phyloP scores from a whole-genome alignment of 2,329 filamentous ascomycete genomes.

The Exophiala dermatitidis region DNA sequence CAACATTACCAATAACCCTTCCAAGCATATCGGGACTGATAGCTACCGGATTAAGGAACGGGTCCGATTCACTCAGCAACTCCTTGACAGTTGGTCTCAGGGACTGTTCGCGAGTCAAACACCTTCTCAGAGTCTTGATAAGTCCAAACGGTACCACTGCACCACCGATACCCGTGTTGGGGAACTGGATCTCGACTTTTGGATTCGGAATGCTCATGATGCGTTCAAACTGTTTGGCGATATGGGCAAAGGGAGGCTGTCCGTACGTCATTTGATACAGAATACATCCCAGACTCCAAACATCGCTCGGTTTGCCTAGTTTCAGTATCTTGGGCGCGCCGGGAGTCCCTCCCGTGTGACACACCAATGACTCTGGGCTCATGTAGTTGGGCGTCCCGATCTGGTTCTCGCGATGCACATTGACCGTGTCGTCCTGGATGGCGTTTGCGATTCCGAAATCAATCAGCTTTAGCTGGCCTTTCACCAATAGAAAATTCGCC shows the following conservation, averaged over 20 bases:
- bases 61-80: conserved; percentile 49
- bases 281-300: conserved; percentile 95
- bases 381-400: conserved; percentile 98
- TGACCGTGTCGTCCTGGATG: conserved; percentile 94
- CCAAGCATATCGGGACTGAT: conserved; percentile 54
- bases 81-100: conserved; percentile 51
- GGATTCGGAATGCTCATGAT: conserved; percentile 54
- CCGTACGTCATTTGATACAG: conserved; percentile 98
- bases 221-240: conserved; percentile 75
- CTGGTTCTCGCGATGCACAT: conserved; percentile 91
- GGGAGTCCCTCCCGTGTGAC: conserved; percentile 63
- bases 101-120: conserved; percentile 52
- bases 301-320: conserved; percentile 87
- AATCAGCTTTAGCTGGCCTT: conserved; percentile 87
- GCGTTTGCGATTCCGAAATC: conserved; percentile 98
- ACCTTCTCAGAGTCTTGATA: conserved; percentile 50
- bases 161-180: conserved; percentile 40
- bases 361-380: conserved; percentile 89
- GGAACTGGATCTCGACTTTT: conserved; percentile 43
- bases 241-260: conserved; percentile 89
- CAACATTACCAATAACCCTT: conserved; percentile 53
- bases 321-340: conserved; percentile 70
- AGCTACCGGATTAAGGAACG: conserved; percentile 52
- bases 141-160: conserved; percentile 49
- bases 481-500: conserved; percentile 89